Conservation (phyloP, 1,139 yeast species). For the Williopsis jadinii region DNA sequence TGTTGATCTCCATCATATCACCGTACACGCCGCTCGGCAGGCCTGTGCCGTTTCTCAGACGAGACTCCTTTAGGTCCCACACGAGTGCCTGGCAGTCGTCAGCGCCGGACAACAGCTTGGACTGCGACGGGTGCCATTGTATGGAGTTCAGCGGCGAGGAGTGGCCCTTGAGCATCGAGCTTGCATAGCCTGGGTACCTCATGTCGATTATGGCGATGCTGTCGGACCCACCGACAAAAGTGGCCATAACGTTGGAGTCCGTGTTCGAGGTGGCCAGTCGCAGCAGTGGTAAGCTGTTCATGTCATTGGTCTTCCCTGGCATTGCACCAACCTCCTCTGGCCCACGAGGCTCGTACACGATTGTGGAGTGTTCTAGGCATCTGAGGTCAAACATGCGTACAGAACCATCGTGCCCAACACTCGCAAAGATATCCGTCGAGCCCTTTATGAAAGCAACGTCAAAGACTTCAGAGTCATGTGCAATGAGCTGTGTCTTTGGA, state of each 20-base stretch:
- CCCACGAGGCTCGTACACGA: slow-evolving; percentile 64
- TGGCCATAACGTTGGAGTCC: slow-evolving; percentile 77
- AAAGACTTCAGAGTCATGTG: slow-evolving; percentile 92
- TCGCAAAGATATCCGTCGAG: slow-evolving; percentile 75
- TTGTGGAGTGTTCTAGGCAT: slow-evolving; percentile 87
- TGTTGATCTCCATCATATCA: slow-evolving; percentile 65
- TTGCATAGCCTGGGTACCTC: slow-evolving; percentile 83
- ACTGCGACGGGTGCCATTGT: slow-evolving; percentile 77
- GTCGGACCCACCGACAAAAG: slow-evolving; percentile 67
- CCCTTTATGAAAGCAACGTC: slow-evolving; percentile 82
- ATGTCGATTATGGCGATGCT: slow-evolving; percentile 70
- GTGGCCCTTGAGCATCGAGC: slow-evolving; percentile 64
- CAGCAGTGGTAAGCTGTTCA: slow-evolving; percentile 44
- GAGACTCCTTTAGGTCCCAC: slow-evolving; percentile 57
- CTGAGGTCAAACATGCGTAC: slow-evolving; percentile 88
- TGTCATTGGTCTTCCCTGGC: slow-evolving; percentile 3
- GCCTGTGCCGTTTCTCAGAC: slow-evolving; percentile 3
- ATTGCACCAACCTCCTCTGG: background rate
- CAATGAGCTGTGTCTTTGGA: slow-evolving; percentile 89
- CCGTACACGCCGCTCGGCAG: slow-evolving; percentile 49
- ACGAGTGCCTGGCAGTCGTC: slow-evolving; percentile 88
- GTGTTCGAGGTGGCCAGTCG: slow-evolving; percentile 72
- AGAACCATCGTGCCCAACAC: slow-evolving; percentile 95
- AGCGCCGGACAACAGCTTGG: slow-evolving; percentile 65
- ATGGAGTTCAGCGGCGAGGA: slow-evolving; percentile 61